phyloP scores from a whole-genome alignment of 1,139 yeast genomes.

The Eremothecium coryli region DNA sequence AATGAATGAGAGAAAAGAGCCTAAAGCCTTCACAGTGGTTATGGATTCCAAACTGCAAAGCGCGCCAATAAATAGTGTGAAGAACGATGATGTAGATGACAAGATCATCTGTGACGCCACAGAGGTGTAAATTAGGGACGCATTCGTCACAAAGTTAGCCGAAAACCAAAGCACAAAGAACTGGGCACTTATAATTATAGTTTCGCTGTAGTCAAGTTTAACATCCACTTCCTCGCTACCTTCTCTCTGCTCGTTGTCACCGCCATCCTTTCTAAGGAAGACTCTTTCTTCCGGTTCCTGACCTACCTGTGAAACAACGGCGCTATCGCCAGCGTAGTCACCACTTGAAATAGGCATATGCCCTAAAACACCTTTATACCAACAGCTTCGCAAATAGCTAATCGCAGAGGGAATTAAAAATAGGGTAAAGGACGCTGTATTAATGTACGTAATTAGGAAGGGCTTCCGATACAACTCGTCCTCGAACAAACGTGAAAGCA shows the following conservation, averaged over 20 bases:
- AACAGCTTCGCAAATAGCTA: neutral
- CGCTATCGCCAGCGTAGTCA: constrained; percentile 11
- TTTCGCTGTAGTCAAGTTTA: constrained; percentile 24
- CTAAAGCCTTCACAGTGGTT: constrained; percentile 54
- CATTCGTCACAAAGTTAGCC: constrained; percentile 82
- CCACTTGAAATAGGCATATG: constrained; percentile 10
- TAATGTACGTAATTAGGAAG: constrained; percentile 83
- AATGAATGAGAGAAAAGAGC: constrained; percentile 58
- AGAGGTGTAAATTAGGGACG: constrained; percentile 76
- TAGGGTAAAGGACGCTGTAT: constrained; percentile 74
- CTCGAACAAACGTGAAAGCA: constrained; percentile 66
- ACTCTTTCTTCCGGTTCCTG: constrained; percentile 12
- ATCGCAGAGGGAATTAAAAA: constrained; percentile 37
- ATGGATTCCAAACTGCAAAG: constrained; percentile 61
- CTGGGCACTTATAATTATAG: constrained; percentile 59
- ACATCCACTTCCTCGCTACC: neutral
- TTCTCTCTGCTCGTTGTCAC: neutral
- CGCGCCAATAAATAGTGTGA: constrained; percentile 79
- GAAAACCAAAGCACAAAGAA: constrained; percentile 83
- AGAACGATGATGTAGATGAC: constrained; percentile 85
- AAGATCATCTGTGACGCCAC: constrained; percentile 91
- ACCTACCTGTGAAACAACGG: constrained; percentile 18
- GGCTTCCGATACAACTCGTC: constrained; percentile 72
- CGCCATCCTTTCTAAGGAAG: constrained; percentile 1
- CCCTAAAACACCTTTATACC: neutral